Base-by-base conservation (phyloP, 1,139 yeast genomes). In the Blastobotrys malaysiensis region DNA sequence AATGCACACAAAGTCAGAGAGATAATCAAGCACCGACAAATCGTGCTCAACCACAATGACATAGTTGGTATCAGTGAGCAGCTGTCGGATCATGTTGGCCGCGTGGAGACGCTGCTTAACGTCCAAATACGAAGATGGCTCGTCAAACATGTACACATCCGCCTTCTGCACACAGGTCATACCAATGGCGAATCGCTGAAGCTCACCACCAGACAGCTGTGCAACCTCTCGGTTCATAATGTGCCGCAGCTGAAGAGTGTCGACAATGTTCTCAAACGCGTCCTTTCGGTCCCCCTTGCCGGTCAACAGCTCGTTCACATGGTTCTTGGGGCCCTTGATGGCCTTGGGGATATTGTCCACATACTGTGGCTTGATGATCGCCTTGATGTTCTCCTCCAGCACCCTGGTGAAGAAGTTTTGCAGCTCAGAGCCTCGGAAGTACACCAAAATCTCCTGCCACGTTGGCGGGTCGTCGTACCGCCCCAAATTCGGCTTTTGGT, bases 61-160 rank as follows among this genome's bases (percentile, higher is more conserved):
- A 58, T 76, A 75, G 68, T 89, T 89, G 51, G 90, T 81, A 53
- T 93, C 82, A 57, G 75, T 78, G 65, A 91, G 77, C 62, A 93
- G 77, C 24, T 95, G 84, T 75, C 99, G 85, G 66, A 93, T 93
- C 68, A 89, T 84, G 73, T 84, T 85, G 56, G 99, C 99, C 55
- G 99, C 99, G 69, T 95, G 88, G 72, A 93, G 82, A 83, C 99
- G 93, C 76, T 93, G 99, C 76, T 93, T 93, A 62, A 93, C 98
- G 80, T 93, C 99, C 73, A 93, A 78, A 75, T 93, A 93, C 13
- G 99, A 93, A 24, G 98, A 91, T 52, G 99, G 99, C 77, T 93
- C 99, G 76, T 93, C 99, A 73, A 93, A 93, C 99, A 93, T 93
- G 75, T 93, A 93, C 50, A 93, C 98, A 66, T 90, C 88, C 55